phyloP scores from a whole-genome alignment of 2,329 filamentous ascomycete genomes.

The Pestalotiopsis sp. region DNA sequence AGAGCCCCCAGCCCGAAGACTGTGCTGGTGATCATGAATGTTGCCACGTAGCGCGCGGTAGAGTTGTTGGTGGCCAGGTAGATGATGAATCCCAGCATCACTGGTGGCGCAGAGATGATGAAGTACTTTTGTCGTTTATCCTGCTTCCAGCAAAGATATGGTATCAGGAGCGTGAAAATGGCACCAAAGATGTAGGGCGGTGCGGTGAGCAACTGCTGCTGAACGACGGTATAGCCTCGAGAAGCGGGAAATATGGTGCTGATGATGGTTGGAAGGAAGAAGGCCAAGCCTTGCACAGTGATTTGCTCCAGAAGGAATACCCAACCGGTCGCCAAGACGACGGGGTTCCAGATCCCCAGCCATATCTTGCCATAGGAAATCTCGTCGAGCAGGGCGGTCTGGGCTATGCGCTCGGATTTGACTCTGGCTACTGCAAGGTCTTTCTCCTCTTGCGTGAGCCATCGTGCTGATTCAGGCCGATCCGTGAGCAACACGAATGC shows the following conservation, averaged over 20 bases:
- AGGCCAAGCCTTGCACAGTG: slow-evolving; percentile 71
- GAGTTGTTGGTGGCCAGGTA: slow-evolving; percentile 61
- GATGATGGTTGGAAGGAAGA: slow-evolving; percentile 73
- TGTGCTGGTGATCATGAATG: slow-evolving; percentile 68
- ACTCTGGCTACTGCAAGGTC: slow-evolving; percentile 67
- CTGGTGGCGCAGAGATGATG: slow-evolving; percentile 59
- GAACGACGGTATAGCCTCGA: slow-evolving; percentile 48
- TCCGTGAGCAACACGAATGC: slow-evolving; percentile 69
- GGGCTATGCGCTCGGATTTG: slow-evolving; percentile 68
- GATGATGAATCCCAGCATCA: slow-evolving; percentile 72
- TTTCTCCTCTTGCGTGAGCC: slow-evolving; percentile 68
- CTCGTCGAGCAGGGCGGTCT: slow-evolving; percentile 65
- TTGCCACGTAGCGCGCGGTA: slow-evolving; percentile 67
- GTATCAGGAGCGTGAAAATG: slow-evolving; percentile 66
- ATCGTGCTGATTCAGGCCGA: slow-evolving; percentile 67
- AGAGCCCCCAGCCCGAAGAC: slow-evolving; percentile 67
- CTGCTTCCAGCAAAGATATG: slow-evolving; percentile 61
- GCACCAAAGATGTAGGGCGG: slow-evolving; percentile 72
- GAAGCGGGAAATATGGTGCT: slow-evolving; percentile 64
- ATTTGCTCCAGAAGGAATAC: slow-evolving; percentile 44
- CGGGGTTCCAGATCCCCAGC: slow-evolving; percentile 65
- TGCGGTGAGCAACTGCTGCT: slow-evolving; percentile 71
- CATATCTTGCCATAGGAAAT: slow-evolving; percentile 62
- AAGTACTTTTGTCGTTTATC: slow-evolving; percentile 65
- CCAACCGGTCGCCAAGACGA: slow-evolving; percentile 35